phyloP scores from a whole-genome alignment of 495 filamentous ascomycete genomes.

The Daldinia childiae region DNA sequence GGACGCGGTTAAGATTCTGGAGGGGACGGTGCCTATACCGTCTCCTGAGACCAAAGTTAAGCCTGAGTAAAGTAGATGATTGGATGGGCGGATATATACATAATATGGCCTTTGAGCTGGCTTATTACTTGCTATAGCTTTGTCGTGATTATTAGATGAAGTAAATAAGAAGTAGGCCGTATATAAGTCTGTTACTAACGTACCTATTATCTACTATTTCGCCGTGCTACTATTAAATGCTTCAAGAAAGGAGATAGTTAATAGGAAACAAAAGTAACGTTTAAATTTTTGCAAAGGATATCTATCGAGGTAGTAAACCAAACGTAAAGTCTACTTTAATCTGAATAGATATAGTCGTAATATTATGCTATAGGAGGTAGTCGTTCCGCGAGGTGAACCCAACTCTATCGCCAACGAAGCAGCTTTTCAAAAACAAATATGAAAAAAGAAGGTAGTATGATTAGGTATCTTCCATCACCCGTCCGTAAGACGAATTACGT shows the following conservation, averaged over 20 bases:
- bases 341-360: background rate
- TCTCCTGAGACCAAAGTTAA: background rate
- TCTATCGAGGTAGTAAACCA: background rate
- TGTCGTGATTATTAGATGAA: background rate
- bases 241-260: background rate
- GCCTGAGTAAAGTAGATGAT: background rate
- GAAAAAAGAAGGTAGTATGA: background rate
- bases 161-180: background rate
- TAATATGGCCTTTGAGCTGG: too few relatives aligned
- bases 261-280: background rate
- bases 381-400: background rate
- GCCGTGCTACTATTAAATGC: background rate
- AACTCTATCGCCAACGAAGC: background rate
- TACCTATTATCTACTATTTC: background rate
- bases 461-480: slow-evolving; percentile 2
- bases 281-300: background rate
- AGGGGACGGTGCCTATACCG: background rate
- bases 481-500: background rate
- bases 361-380: background rate
- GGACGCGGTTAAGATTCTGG: background rate
- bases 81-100: background rate
- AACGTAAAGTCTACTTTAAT: background rate
- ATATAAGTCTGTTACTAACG: too few relatives aligned
- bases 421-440: background rate
- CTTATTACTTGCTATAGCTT: background rate